Percentiles rank a stretch among this genome's conserved stretches.
Evolutionary conservation across 768 basidiomycete genomes (phyloP).

Genomic region (Tubosaeta sp.): DNA sequence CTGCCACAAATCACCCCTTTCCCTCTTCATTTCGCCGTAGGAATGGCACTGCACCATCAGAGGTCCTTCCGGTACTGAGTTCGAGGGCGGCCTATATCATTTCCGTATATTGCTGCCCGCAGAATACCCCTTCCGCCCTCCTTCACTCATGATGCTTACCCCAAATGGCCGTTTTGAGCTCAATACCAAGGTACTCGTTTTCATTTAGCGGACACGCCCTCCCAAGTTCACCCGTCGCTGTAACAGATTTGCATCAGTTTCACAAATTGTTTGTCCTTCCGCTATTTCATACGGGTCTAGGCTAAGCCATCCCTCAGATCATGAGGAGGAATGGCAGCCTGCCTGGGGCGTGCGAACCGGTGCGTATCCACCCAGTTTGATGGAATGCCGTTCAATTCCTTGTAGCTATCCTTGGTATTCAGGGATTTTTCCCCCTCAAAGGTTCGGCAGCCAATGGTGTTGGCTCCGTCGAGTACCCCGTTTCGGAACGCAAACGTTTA

Average conservation of each 20-base stretch:
- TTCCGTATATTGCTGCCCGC: slow-evolving; percentile 86
- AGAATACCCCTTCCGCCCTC: slow-evolving; percentile 95
- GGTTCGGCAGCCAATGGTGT: slow-evolving; percentile 85
- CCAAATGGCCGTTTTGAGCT: slow-evolving; percentile 97
- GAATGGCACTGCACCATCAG: slow-evolving; percentile 99
- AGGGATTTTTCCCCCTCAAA: slow-evolving; percentile 85
- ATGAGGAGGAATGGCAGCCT: slow-evolving; percentile 97
- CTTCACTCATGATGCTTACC: slow-evolving; percentile 93
- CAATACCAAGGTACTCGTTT: slow-evolving; percentile 76
- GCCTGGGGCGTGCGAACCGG: slow-evolving; percentile 98
- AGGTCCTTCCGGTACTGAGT: slow-evolving; percentile 84
- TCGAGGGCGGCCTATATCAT: slow-evolving; percentile 94
- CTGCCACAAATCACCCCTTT: slow-evolving; percentile 4
- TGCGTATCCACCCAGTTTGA: slow-evolving; percentile 30
- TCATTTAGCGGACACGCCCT: slow-evolving; percentile 11
- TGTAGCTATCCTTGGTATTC: slow-evolving; percentile 79
- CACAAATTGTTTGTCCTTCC: slow-evolving; percentile 65
- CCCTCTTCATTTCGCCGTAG: slow-evolving; percentile 30
- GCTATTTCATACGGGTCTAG: slow-evolving; percentile 26
- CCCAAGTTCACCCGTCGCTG: slow-evolving; percentile 5
- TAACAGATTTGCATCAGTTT: slow-evolving; percentile 87
- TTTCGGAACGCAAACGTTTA: slow-evolving; percentile 70
- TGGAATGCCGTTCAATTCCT: slow-evolving; percentile 10
- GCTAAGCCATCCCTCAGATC: slow-evolving; percentile 50
- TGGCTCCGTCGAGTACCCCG: slow-evolving; percentile 80